Evolutionary conservation across 1,284 basidiomycete genomes (phyloP), one percentile per base, ranked within the genome.

Genomic region (Earliella scabrosa): DNA sequence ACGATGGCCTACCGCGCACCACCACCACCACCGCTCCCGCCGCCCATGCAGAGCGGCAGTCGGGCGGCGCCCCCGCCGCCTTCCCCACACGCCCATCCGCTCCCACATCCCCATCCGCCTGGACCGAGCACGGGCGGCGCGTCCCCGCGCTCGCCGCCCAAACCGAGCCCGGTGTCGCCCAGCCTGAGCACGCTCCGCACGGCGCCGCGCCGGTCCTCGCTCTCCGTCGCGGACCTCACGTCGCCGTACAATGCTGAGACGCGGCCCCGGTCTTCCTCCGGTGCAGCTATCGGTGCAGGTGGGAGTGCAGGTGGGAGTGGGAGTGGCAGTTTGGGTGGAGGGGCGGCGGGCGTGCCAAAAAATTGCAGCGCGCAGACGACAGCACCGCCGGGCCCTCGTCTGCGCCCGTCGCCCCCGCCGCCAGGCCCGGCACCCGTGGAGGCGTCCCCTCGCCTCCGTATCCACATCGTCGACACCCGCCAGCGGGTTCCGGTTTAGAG

Each of bases 351-450:
- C 27, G 39, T 14, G 24, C 60, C 80, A 82, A 82, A 82, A 82
- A 82, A 81, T 75, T 77, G 32, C 71, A 67, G 50, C 73, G 79
- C 79, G 79, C 80, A 80, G 80, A 80, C 75, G 77, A 71, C 68
- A 70, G 73, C 66, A 58, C 69, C 63, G 72, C 78, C 73, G 80
- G 78, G 78, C 76, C 76, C 61, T 75, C 76, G 77, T 78, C 79
- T 82, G 80, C 78, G 80, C 79, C 69, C 48, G 54, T 61, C n/a
- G n/a, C n/a, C 52, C 47, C 58, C 62, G 54, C 50, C 60, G 51
- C 56, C 64, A 68, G 71, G 71, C 70, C 67, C 72, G 71, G 73
- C 68, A 49, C 60, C 50, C 63, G 58, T 50, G 52, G 55, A 51
- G 40, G 47, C 50, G 49, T 61, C 53, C 59, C 60, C 57, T 58